Base-by-base conservation (phyloP, 1,139 yeast species). In the Protomyces macrosporus region DNA sequence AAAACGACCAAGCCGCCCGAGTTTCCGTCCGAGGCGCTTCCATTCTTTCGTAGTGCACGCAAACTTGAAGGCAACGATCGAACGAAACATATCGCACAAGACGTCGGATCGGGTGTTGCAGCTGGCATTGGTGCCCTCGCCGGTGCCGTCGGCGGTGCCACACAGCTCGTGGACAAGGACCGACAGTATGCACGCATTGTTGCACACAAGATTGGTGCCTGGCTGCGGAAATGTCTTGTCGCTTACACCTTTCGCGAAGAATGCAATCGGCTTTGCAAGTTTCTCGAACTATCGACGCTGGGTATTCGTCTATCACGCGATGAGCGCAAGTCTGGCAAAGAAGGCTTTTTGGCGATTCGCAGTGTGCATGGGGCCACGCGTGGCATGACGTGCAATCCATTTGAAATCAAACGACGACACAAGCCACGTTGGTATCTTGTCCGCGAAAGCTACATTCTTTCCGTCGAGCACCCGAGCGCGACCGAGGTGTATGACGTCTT, bases 401-500 rank as follows among this genome's bases (percentile, higher is more conserved):
- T 63, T 23, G 63, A 57, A 34, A 45, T 61, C 48, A 56, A 57
- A 33, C 86, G 85, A 69, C 84, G 98, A 74, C 91, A 95, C 69
- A 86, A 93, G 0, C 87, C 86, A 61, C 93, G 93, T 73, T 95
- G 99, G 99, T 84, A 90, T 69, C 77, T 93, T 68, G 83, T 93
- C 1, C 82, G 98, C 66, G 87, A 85, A 71, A 86, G 96, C 1
- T 95, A 90, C 71, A 79, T 95, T 55, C 83, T 88, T 76, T 88
- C 88, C 72, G 97, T 91, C 1, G 84, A 95, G 1, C 90, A 89
- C 71, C 86, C 91, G 66, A 84, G 86, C 69, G 87, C 95, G 3
- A 89, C 97, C 0, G 84, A 90, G 0, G 95, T 97, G 0, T 78
- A 90, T 63, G 99, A 95, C 70, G 97, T 93, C 0, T 93, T 95